Percentiles rank a stretch among this genome's conserved stretches.
These are phyloP conservation scores for Xylariomycetidae sp. DNA, from an alignment of 2,329 filamentous ascomycete species.

Conservation along the genomic window DNA sequence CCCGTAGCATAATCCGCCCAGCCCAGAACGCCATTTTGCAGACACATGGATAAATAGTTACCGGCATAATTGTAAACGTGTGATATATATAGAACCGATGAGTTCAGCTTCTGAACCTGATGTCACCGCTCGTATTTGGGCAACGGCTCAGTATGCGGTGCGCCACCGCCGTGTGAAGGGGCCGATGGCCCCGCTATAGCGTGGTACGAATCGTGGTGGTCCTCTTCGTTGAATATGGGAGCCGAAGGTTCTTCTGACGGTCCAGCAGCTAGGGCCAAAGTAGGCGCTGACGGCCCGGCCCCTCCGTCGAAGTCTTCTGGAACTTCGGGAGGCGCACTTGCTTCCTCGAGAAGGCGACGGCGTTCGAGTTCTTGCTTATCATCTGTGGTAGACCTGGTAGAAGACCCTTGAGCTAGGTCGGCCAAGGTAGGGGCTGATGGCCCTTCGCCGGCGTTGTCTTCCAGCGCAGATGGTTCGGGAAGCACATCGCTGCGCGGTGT, in stretches of 20 bases:
- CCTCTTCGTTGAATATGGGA: conserved; percentile 22
- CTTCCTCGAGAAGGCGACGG: conserved; percentile 56
- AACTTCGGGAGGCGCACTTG: conserved; percentile 58
- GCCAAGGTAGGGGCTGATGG: conserved; percentile 15
- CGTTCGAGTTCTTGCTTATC: conserved; percentile 75
- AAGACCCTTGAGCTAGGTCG: conserved; percentile 8
- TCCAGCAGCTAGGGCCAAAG: conserved; percentile 6
- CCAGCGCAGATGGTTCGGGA: too few relatives aligned
- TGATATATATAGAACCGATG: background rate
- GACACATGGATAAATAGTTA: background rate
- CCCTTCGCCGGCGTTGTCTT: conserved; percentile 14
- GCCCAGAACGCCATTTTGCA: too few relatives aligned
- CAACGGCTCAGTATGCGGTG: conserved; percentile 22
- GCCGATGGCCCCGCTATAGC: conserved; percentile 48
- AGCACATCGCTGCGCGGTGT: conserved; percentile 38
- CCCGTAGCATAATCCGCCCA: too few relatives aligned
- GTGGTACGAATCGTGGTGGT: conserved; percentile 26
- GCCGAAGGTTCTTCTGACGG: conserved; percentile 28
- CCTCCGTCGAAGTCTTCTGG: conserved; percentile 48
- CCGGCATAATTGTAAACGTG: background rate
- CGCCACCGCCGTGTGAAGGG: conserved; percentile 18
- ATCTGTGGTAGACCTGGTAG: conserved; percentile 34
- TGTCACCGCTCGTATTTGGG: conserved; percentile 31
- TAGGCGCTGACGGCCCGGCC: conserved; percentile 16
- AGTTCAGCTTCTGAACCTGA: background rate